Base-by-base conservation (phyloP, 148 eudicot genomes). In the Rhododendron ovatum region DNA sequence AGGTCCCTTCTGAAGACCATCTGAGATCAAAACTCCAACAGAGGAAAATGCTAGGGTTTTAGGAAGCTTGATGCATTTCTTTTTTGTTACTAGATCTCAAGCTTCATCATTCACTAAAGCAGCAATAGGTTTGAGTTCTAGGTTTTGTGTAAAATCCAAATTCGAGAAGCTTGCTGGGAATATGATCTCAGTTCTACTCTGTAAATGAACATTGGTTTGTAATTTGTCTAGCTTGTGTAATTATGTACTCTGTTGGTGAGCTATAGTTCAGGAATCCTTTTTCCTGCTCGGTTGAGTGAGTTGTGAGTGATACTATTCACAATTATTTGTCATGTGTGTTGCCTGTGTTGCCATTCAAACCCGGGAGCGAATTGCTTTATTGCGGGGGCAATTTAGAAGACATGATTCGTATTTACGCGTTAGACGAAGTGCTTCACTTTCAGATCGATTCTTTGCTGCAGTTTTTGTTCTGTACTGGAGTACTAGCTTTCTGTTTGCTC, bases 1-100 rank as follows among this genome's bases (percentile, higher is more conserved):
- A 84, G 86, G 80, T 91, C 73, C 94, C 93, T 18, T 87, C 93
- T 1, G 86, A 87, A 86, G 88, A 89, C 9, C 89, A 89, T 37
- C 82, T 93, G 67, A 85, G 33, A 43, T 63, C 73, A n/a, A 93
- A 93, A 83, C 37, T 89, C 11, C 83, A 85, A 84, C 88, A 87
- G 80, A 89, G 86, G 84, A 82, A 80, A 75, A 82, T 85, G 61
- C 65, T 93, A 50, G 92, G 92, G 9, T 78, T 93, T 30, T 93
- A 90, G 86, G 50, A 73, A 61, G 80, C 35, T 37, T 14, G 22
- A 51, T 12, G 39, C 41, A 17, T n/a, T 45, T 86, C 59, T 2
- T 41, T n/a, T 78, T 55, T 41, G 14, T 14, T 82, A 28, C 20
- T 30, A 6, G 30, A 43, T 78, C 82, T 81, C 48, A 74, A 33